These are phyloP conservation scores for Cynanchum wilfordii DNA, from an alignment of 257 asterid species.

Conservation along the genomic window DNA sequence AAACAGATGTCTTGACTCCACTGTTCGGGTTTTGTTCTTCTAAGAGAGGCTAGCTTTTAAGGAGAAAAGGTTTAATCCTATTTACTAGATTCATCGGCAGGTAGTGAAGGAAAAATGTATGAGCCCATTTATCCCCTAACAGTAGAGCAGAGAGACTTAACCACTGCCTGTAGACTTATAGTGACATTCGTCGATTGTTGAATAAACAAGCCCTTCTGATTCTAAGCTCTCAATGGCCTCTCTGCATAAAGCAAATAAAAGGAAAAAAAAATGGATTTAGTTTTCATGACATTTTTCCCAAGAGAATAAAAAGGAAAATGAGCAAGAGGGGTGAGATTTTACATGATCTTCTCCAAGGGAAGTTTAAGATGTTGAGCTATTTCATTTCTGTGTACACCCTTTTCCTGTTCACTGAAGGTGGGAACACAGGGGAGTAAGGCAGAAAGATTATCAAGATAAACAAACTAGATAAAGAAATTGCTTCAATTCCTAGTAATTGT, in stretches of 20 bases:
- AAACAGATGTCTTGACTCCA: neutral
- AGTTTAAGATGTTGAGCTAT: slow-evolving; percentile 61
- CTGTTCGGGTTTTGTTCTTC: neutral
- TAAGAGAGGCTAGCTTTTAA: neutral
- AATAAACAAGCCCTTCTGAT: slow-evolving; percentile 68
- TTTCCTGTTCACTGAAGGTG: slow-evolving; percentile 47
- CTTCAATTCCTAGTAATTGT: neutral
- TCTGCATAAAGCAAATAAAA: slow-evolving; percentile 29
- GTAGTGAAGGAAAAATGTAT: neutral
- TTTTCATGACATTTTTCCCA: neutral
- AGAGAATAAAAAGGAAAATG: slow-evolving; percentile 9
- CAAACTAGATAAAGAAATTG: neutral
- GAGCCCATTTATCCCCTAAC: neutral
- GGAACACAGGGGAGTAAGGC: slow-evolving; percentile 6
- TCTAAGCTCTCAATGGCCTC: slow-evolving; percentile 57
- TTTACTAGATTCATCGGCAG: slow-evolving; percentile 8
- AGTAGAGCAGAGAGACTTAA: neutral
- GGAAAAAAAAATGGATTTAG: neutral
- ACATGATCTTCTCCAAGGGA: slow-evolving; percentile 60
- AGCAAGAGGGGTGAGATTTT: slow-evolving; percentile 12
- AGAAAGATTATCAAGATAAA: neutral
- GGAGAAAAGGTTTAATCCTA: neutral
- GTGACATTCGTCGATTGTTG: slow-evolving; percentile 77
- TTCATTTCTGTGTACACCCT: slow-evolving; percentile 64
- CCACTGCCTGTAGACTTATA: slow-evolving; percentile 49